A percentile compares a stretch with the other conserved stretches of the same genome.
Conservation (phyloP, 768 basidiomycete species). For the Suillus decipiens region DNA sequence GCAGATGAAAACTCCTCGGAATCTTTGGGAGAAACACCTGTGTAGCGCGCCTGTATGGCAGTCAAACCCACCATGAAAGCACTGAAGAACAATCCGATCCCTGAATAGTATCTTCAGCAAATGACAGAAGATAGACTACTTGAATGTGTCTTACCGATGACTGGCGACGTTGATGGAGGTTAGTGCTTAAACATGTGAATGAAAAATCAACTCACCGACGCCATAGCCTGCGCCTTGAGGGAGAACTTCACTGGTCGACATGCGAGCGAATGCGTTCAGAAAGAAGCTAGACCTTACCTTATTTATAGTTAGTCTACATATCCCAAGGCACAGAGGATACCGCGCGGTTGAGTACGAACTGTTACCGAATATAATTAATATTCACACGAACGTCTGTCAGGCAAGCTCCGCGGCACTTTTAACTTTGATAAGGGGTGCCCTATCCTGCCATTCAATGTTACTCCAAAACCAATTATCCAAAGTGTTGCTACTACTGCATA, state of each 20-base stretch:
- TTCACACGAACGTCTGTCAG: no score
- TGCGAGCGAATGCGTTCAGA: neutral
- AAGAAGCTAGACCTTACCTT: neutral
- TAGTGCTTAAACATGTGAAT: constrained; percentile 7
- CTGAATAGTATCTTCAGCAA: constrained; percentile 38
- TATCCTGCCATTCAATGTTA: no score
- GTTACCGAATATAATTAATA: no score
- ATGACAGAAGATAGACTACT: constrained; percentile 5
- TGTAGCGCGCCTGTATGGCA: constrained; percentile 82
- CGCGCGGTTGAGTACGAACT: no score
- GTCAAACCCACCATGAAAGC: constrained; percentile 79
- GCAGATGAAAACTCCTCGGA: constrained; percentile 86
- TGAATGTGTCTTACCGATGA: constrained; percentile 45
- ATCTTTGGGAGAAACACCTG: constrained; percentile 72
- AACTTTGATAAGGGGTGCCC: no score
- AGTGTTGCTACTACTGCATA: no score
- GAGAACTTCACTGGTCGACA: constrained; percentile 43
- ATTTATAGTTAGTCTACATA: neutral
- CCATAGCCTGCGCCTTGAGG: constrained; percentile 88
- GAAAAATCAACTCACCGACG: constrained; percentile 51
- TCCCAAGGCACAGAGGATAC: no score
- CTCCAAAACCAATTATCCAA: no score
- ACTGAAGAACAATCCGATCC: constrained; percentile 88
- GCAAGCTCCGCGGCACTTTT: no score
- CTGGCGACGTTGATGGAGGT: constrained; percentile 30